A percentile compares a stretch with the other conserved stretches of the same genome.
Evolutionary conservation across 345 rosid genomes (phyloP).

Genomic region (Citrus cavaleriei): DNA sequence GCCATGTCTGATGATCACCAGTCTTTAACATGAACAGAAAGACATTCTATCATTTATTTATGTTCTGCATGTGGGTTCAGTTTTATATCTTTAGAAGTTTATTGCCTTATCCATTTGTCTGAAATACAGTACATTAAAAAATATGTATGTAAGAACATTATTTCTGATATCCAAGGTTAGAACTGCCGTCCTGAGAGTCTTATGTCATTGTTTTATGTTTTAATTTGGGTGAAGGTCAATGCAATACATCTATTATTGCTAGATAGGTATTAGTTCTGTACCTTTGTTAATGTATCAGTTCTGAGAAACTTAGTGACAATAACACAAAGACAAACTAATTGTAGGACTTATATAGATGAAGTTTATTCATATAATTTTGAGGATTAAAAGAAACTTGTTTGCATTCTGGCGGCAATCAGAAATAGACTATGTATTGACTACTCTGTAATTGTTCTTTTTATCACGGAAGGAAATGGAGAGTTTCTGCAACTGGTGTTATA

Average conservation of each 20-base stretch:
- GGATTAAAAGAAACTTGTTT: not conserved
- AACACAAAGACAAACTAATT: not conserved
- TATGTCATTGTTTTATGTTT: not conserved
- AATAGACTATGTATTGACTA: not conserved
- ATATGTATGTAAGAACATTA: not conserved
- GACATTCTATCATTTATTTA: not conserved
- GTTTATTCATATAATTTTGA: not conserved
- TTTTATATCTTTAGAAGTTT: not conserved
- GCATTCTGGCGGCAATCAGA: not conserved
- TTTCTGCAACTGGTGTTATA: not conserved
- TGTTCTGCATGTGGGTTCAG: not conserved
- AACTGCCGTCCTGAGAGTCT: not conserved
- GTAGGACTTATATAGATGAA: not conserved
- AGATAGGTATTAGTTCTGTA: not conserved
- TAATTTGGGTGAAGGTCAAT: not conserved
- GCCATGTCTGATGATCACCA: not conserved
- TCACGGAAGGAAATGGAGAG: not conserved
- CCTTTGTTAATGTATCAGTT: not conserved
- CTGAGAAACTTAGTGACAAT: not conserved
- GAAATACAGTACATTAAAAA: not conserved
- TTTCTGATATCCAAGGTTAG: not conserved
- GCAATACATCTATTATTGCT: not conserved
- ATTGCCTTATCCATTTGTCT: not conserved
- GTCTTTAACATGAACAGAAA: not conserved
- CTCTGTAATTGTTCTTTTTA: not conserved